Base-by-base conservation (phyloP, 2,329 filamentous ascomycete genomes). In the Endoconidiophora polonica region DNA sequence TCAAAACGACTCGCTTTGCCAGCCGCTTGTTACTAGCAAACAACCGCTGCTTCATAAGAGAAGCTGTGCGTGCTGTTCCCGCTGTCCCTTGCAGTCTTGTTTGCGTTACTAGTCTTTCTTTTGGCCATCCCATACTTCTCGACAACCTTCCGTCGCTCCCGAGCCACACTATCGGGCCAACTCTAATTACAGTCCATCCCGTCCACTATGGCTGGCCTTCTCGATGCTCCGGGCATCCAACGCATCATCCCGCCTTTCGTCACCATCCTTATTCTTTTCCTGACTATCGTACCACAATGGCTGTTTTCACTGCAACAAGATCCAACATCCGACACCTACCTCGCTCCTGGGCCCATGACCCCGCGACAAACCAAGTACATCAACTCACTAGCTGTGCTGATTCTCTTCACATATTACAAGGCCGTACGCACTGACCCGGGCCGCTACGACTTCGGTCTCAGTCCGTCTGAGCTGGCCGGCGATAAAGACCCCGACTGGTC, bases 221-320 rank as follows among this genome's bases (percentile, higher is more conserved):
- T 62, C 58, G 60, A 65, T 54, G 62, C 66, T 59, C 62, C 65
- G 49, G 57, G 66, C 41, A 58, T 77, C 54, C 70, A 73, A 58
- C 62, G 64, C 46, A 67, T 86, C 47, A 80, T 81, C 52, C 74
- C 87, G n/a, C 81, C 82, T 12, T 73, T 69, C 52, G 81, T 83
- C 42, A 77, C 77, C 55, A 50, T 69, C 5, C 66, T 90, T 12
- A 82, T 88, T 53, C 60, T 66, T 48, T 84, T 86, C 60, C 72
- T 88, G 3, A 75, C 77, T 54, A 86, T 82, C 66, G 73, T 75
- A 45, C 82, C 84, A 3, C 85, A 90, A 64, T 73, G 70, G 60
- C 68, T 90, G 44, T 83, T 90, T 61, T 63, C 72, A 56, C 65
- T 74, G 54, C 43, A 44, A 3, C 24, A 24, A 29, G 44, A 52